Percentiles rank a stretch among this genome's conserved stretches.
These are phyloP conservation scores for Apiotrichum laibachii DNA, from an alignment of 1,284 basidiomycete genomes.

Conservation along the genomic window DNA sequence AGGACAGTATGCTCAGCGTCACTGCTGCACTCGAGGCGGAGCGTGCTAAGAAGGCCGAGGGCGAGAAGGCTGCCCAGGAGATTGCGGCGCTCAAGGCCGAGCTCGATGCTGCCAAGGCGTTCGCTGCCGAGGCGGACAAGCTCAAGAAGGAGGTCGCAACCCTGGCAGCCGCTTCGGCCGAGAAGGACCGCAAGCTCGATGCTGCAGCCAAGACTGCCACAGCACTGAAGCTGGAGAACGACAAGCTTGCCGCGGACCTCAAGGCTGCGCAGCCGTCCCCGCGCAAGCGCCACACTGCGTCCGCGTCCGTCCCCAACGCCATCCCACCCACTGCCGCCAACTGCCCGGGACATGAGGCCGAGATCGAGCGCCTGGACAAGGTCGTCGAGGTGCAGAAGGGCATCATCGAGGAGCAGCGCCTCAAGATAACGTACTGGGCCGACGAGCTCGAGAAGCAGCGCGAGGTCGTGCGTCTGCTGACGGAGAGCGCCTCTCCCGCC, in stretches of 20 bases:
- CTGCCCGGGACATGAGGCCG: constrained; percentile 7
- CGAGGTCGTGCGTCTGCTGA: constrained; percentile 41
- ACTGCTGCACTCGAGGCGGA: constrained; percentile 1
- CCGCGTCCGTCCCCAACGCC: constrained; percentile 10
- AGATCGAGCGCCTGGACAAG: constrained; percentile 45
- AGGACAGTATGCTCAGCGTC: constrained; percentile 1
- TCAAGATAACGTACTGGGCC: constrained; percentile 47
- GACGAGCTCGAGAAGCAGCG: constrained; percentile 46
- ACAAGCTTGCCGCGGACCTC: constrained; percentile 17
- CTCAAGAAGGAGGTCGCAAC: neutral
- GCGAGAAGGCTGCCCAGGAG: too few species aligned
- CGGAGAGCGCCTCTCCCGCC: constrained; percentile 5
- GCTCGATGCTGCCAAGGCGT: neutral
- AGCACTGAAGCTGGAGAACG: neutral
- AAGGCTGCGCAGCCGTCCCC: constrained; percentile 1
- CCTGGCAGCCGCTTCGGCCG: too few species aligned
- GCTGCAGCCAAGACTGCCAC: neutral
- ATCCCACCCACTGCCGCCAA: neutral
- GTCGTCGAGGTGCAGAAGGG: constrained; percentile 44
- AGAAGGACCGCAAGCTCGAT: too few species aligned
- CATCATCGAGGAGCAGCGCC: constrained; percentile 45
- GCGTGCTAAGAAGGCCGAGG: neutral
- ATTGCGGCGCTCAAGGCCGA: too few species aligned
- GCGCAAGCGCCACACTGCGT: constrained; percentile 1
- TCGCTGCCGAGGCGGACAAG: neutral